phyloP scores from a whole-genome alignment of 2,329 filamentous ascomycete species.

The Calonectria multiphialidica region DNA sequence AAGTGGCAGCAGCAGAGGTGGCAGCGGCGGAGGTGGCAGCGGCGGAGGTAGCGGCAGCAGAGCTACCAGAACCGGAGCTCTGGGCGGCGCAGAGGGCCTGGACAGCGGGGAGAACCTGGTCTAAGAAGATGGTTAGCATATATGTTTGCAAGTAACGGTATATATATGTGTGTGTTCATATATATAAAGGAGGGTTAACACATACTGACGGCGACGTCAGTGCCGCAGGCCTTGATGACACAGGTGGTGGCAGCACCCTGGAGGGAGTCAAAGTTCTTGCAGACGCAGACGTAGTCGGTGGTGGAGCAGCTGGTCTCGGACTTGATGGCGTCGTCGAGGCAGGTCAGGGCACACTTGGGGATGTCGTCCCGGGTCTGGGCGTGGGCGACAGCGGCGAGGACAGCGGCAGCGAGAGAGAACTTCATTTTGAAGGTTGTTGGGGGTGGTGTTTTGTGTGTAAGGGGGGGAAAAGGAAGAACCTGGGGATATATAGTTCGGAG shows the following conservation, averaged over 20 bases:
- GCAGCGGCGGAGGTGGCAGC: conserved; percentile 14
- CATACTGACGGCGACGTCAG: conserved; percentile 54
- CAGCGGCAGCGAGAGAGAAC: conserved; percentile 49
- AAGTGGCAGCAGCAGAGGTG: conserved; percentile 16
- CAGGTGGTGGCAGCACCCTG: conserved; percentile 49
- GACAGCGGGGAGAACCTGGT: conserved; percentile 54
- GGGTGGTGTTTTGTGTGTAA: conserved; percentile 25
- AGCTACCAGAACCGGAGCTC: conserved; percentile 20
- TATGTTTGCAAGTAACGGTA: background rate
- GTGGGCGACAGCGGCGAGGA: conserved; percentile 49
- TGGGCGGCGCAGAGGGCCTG: conserved; percentile 48
- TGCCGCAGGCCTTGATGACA: conserved; percentile 51
- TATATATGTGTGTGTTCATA: background rate
- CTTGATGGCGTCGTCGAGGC: conserved; percentile 49
- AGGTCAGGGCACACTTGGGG: conserved; percentile 53
- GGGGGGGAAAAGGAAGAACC: background rate
- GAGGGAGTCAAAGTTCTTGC: conserved; percentile 49
- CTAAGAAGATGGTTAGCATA: conserved; percentile 44
- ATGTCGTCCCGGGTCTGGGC: conserved; percentile 51
- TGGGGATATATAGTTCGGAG: background rate
- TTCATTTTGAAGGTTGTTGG: conserved; percentile 51
- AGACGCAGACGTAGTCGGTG: conserved; percentile 51
- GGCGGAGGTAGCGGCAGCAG: conserved; percentile 25
- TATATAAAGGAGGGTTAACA: conserved; percentile 19
- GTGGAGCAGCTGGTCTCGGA: conserved; percentile 46